Conservation (phyloP, 2,329 filamentous ascomycete genomes). For the Colletotrichum spinosum region DNA sequence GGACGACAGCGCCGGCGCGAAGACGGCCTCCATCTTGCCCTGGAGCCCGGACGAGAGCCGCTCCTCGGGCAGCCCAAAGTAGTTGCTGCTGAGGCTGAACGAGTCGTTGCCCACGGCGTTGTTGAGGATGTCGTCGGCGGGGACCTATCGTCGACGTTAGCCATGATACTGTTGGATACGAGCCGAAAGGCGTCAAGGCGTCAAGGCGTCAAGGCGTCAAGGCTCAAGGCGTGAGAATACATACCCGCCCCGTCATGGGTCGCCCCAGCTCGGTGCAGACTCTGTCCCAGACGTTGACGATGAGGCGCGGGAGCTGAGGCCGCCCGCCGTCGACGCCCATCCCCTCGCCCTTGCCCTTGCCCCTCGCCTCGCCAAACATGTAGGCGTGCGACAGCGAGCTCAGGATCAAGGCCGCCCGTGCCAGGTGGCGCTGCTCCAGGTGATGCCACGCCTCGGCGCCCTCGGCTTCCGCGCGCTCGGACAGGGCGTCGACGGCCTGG, state of each 20-base stretch:
- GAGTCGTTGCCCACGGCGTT: constrained; percentile 23
- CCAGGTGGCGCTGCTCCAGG: constrained; percentile 19
- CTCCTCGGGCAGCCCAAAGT: constrained; percentile 32
- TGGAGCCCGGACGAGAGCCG: constrained; percentile 29
- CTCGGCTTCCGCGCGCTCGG: not conserved
- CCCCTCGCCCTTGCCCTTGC: constrained; percentile 1
- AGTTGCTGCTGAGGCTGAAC: constrained; percentile 23
- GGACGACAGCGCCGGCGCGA: constrained; percentile 25
- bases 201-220: no score
- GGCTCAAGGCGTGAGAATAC: not conserved
- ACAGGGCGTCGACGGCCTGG: constrained; percentile 25
- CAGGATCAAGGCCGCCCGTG: constrained; percentile 25
- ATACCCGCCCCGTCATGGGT: constrained; percentile 24
- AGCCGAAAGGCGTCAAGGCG: no score
- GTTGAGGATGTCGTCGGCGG: constrained; percentile 33
- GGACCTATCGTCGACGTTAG: constrained; percentile 22
- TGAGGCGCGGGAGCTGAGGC: constrained; percentile 16
- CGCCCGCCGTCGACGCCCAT: not conserved
- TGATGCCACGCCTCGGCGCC: constrained; percentile 11
- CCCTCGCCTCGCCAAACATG: constrained; percentile 20
- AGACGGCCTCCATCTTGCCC: constrained; percentile 25
- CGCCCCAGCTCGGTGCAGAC: constrained; percentile 22
- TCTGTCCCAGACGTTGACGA: constrained; percentile 22
- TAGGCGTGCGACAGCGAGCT: constrained; percentile 32
- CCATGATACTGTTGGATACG: not conserved